phyloP scores from a whole-genome alignment of 202 grass and related monocot genomes.

The Schoenoplectus triqueter region DNA sequence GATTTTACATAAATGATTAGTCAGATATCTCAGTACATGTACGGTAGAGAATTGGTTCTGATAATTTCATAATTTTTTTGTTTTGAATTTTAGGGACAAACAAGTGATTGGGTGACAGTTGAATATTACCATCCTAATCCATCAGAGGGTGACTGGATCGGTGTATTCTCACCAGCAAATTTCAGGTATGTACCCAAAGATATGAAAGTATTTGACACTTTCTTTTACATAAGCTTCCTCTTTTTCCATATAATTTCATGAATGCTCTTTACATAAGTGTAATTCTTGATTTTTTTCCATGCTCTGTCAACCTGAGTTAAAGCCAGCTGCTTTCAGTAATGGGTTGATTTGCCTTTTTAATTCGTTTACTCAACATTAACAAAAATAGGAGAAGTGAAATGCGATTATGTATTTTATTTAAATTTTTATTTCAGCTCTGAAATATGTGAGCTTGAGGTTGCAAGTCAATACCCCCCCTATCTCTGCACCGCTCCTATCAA shows the following conservation, averaged over 20 bases:
- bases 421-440: slow-evolving; percentile 65
- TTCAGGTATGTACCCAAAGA: slow-evolving; percentile 59
- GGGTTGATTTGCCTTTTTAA: neutral
- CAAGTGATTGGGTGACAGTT: slow-evolving; percentile 78
- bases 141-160: slow-evolving; percentile 79
- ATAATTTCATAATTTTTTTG: slow-evolving; percentile 8
- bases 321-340: slow-evolving; percentile 12
- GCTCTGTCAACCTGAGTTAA: neutral
- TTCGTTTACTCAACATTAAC: neutral
- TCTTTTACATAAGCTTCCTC: neutral
- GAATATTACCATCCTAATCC: slow-evolving; percentile 61
- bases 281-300: neutral
- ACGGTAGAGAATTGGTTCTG: neutral
- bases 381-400: neutral
- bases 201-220: neutral
- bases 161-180: slow-evolving; percentile 91
- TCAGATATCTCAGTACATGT: neutral
- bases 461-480: slow-evolving; percentile 60
- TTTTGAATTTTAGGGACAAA: slow-evolving; percentile 58
- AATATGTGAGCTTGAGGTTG: slow-evolving; percentile 59
- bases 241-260: neutral
- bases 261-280: neutral
- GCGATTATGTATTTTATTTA: neutral
- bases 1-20: neutral
- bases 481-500: slow-evolving; percentile 91